Percentiles rank a stretch among this genome's conserved stretches.
phyloP scores from a whole-genome alignment of 768 basidiomycete genomes.

The Suillus paluster region DNA sequence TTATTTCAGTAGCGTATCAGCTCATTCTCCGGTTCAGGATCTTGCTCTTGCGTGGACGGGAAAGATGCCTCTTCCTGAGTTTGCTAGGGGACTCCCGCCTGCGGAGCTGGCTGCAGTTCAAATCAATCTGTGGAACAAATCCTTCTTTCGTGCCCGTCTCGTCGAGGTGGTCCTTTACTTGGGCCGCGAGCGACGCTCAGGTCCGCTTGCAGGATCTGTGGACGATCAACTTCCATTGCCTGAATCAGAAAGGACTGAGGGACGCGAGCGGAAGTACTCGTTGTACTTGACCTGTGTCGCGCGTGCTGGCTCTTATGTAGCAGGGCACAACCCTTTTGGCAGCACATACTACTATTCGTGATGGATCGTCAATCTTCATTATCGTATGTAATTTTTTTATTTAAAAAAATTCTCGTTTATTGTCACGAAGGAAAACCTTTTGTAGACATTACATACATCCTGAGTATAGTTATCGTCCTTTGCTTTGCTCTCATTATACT shows the following conservation, averaged over 20 bases:
- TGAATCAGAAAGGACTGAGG: conserved; percentile 58
- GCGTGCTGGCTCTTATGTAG: no score
- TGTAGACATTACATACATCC: no score
- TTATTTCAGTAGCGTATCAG: neutral
- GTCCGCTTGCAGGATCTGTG: conserved; percentile 53
- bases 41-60: conserved; percentile 76
- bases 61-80: conserved; percentile 64
- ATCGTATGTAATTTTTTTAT: no score
- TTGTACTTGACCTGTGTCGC: conserved; percentile 61
- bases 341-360: neutral
- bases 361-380: no score
- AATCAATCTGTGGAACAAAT: conserved; percentile 77
- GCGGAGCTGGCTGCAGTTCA: conserved; percentile 64
- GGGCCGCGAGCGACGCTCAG: conserved; percentile 76
- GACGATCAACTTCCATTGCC: conserved; percentile 59
- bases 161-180: conserved; percentile 79
- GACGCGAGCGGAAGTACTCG: conserved; percentile 62
- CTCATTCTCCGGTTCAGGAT: conserved; percentile 49
- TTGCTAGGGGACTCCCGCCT: conserved; percentile 47
- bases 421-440: no score
- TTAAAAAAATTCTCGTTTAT: no score
- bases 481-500: neutral
- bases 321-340: no score
- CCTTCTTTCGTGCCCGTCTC: conserved; percentile 76
- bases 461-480: neutral